Base-by-base conservation (phyloP, 208 protist genomes). In the Trypanosoma boissoni region DNA sequence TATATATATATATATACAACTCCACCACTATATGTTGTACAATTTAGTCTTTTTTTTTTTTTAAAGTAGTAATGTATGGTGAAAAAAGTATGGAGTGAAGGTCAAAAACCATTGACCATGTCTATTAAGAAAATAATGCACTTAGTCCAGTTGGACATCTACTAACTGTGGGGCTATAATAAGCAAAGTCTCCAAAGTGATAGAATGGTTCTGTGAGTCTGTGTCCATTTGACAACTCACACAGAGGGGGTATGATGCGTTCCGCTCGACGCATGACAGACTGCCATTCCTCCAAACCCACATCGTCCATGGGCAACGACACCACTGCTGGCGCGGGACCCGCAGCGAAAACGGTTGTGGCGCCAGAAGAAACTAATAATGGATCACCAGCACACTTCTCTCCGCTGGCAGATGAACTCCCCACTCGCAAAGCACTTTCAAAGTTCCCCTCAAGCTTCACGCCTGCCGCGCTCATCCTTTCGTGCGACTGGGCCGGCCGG, bases 141-240 rank as follows among this genome's bases (percentile, higher is more conserved):
- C 12, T 12, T 39, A 39, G 34, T 6, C 34, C 34, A 16, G 8
- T 12, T 39, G 45, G 4, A 41, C 39, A 14, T 57, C 55, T 52
- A 27, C 53, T 43, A 0, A 69, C 1, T 18, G 49, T 26, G 28
- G 63, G 63, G 31, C 50, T 52, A 36, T 69, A 55, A 28, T 69
- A 69, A 14, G 63, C 54, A 57, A 69, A 69, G 27, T 69, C 63
- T 29, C 63, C 63, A 26, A 46, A 55, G 14, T 27, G 31, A 31
- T 62, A 34, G 8, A 24, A 36, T 2, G 20, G 28, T 14, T 62
- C 54, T 26, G 24, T 49, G 18, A 61, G 2, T 55, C 43, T 61
- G 29, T 31, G 48, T 39, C 36, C 63, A 27, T 51, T 54, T 23
- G 27, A 24, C 26, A 24, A 49, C 29, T 69, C 63, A 43, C 46